Conservation (phyloP, 257 asterid species). For the Solanum medicagineum region DNA sequence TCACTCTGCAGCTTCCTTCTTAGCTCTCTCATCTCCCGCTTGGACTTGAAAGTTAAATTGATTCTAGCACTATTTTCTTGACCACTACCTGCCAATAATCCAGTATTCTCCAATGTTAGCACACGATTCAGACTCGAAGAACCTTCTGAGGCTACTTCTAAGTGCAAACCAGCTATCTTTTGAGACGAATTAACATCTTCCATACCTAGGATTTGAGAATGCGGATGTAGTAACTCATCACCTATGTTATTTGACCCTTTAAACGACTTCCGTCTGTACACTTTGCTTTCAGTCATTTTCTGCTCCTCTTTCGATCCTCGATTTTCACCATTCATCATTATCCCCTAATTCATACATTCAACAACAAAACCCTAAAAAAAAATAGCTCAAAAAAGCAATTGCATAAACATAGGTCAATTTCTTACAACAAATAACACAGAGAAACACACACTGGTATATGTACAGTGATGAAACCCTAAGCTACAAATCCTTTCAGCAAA, state of each 20-base stretch:
- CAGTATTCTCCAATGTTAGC: neutral
- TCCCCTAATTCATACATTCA: conserved; percentile 18
- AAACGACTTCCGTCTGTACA: conserved; percentile 50
- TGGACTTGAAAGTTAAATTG: conserved; percentile 48
- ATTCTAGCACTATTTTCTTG: conserved; percentile 50
- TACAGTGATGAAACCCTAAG: neutral
- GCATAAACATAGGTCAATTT: neutral
- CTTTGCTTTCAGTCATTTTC: conserved; percentile 46
- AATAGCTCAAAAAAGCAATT: neutral
- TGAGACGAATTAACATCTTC: conserved; percentile 26
- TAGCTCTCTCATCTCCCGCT: conserved; percentile 51
- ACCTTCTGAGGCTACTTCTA: conserved; percentile 34
- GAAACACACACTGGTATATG: neutral
- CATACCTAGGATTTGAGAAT: conserved; percentile 18
- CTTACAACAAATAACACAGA: neutral
- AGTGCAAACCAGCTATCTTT: conserved; percentile 14
- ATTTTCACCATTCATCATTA: conserved; percentile 39
- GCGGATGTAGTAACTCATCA: conserved; percentile 21
- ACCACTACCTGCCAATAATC: conserved; percentile 18
- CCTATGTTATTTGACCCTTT: conserved; percentile 31
- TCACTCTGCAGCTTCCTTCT: conserved; percentile 73
- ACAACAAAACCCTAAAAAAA: conserved; percentile 4
- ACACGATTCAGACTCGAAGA: conserved; percentile 22
- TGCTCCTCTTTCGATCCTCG: conserved; percentile 47
- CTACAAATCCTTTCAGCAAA: neutral